Evolutionary conservation across 805 yeast species (phyloP), one percentile per base, ranked within the genome.

Genomic region (Saccharomycopsis sp.): DNA sequence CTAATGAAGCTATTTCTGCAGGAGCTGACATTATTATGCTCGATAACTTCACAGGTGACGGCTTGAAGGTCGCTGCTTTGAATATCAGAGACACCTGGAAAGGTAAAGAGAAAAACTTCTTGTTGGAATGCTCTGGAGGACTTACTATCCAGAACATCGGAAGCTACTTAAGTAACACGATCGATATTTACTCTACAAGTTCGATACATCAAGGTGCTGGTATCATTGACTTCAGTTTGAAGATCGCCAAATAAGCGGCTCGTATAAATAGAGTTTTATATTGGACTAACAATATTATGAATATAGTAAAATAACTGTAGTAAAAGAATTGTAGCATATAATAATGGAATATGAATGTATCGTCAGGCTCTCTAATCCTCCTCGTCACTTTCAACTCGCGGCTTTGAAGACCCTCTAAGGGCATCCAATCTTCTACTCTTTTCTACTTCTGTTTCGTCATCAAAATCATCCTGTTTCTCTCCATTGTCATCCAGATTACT

Each of bases 21-120:
- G 97, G 98, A 12, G 97, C 97, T 0, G 98, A 92, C 70, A 88
- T 93, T 20, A 86, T 93, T 61, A 92, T 92, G 98, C 78, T 92
- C 67, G 98, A 92, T 68, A 92, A 92, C 70, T 93, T 93, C 70
- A 69, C 77, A 2, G 89, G 90, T 1, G 80, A 77, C 0, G 86
- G 78, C 17, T 75, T 92, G 59, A 83, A 80, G 62, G 64, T 68
- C 0, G 93, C 86, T 19, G 96, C 97, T 0, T 69, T 68, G 29
- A 78, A 72, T 62, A 73, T 92, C 62, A 90, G 86, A 69, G 59
- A 65, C 1, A 76, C 75, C 64, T 89, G 88, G 83, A 65, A 68
- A 2, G 71, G 70, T 14, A 23, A 9, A 7, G n/a, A 25, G 12
- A 14, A 50, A n/a, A 66, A 69, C 47, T 90, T 89, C 64, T 71